These are phyloP conservation scores for Naganishia vishniacii DNA, from an alignment of 768 basidiomycete species.

Conservation along the genomic window DNA sequence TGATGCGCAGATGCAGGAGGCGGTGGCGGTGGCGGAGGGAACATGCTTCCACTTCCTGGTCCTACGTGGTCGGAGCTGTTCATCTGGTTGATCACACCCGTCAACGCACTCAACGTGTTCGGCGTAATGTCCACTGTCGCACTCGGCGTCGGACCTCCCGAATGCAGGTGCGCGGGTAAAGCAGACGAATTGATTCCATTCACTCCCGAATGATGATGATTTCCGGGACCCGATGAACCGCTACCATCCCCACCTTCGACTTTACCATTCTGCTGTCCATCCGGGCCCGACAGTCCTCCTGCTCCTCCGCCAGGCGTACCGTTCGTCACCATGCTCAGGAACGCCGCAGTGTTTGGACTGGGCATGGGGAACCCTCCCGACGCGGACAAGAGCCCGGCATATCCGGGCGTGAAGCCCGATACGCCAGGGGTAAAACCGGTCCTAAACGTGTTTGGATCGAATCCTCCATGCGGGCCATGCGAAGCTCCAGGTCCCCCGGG, in stretches of 20 bases:
- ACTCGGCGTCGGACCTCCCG: constrained; percentile 29
- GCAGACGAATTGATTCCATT: background rate
- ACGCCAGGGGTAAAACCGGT: constrained; percentile 73
- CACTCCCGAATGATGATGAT: background rate
- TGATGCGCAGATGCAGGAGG: background rate
- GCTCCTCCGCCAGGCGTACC: constrained; percentile 42
- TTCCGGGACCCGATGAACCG: constrained; percentile 3
- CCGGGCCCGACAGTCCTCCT: background rate
- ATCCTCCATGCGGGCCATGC: constrained; percentile 48
- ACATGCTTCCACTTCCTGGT: background rate
- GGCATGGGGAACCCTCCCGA: constrained; percentile 69
- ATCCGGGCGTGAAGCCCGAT: constrained; percentile 76
- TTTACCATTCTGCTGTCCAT: background rate
- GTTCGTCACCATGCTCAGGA: constrained; percentile 84
- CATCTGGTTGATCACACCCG: constrained; percentile 64
- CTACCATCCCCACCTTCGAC: constrained; percentile 23
- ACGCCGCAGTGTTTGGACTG: constrained; percentile 82
- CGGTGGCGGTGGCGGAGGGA: background rate
- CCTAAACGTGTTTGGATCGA: constrained; percentile 64
- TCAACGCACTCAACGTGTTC: constrained; percentile 69
- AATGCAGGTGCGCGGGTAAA: background rate
- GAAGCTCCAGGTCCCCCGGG: constrained; percentile 26
- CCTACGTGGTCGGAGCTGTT: constrained; percentile 25
- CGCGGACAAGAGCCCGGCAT: constrained; percentile 45
- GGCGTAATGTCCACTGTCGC: constrained; percentile 55